These are phyloP conservation scores for Cicer cuneatum DNA, from an alignment of 306 rosid genomes.

Conservation along the genomic window DNA sequence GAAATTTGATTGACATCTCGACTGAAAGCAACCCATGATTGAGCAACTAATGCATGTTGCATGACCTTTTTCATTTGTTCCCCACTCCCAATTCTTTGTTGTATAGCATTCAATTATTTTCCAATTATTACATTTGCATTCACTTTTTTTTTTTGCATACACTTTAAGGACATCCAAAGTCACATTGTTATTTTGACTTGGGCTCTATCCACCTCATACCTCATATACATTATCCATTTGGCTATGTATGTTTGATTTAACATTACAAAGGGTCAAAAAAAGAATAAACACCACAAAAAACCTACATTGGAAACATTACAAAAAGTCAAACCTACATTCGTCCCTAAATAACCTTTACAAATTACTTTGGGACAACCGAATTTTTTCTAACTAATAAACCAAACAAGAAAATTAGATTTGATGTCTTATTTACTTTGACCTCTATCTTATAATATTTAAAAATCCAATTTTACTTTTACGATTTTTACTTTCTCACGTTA, in stretches of 20 bases:
- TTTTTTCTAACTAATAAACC: not conserved
- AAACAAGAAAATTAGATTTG: not conserved
- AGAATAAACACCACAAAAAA: not conserved
- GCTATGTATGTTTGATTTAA: not conserved
- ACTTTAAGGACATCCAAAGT: conserved; percentile 30
- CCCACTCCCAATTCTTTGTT: conserved; percentile 14
- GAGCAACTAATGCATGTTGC: not conserved
- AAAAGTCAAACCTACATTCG: not conserved
- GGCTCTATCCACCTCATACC: not conserved
- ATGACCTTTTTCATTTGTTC: conserved; percentile 18
- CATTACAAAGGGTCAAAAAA: not conserved
- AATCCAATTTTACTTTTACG: too few species aligned
- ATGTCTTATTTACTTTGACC: too few species aligned
- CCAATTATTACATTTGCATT: not conserved
- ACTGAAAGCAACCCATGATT: conserved; percentile 30
- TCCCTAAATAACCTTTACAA: not conserved
- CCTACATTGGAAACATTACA: not conserved
- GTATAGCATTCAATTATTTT: conserved; percentile 31
- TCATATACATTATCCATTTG: conserved; percentile 7
- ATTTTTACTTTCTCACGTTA: too few species aligned
- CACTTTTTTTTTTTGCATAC: not conserved
- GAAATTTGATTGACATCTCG: conserved; percentile 1
- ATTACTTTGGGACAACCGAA: not conserved
- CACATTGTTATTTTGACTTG: conserved; percentile 11
- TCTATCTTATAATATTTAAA: too few species aligned